Base-by-base conservation (phyloP, 495 filamentous ascomycete species). In the Emericellopsis terricola region DNA sequence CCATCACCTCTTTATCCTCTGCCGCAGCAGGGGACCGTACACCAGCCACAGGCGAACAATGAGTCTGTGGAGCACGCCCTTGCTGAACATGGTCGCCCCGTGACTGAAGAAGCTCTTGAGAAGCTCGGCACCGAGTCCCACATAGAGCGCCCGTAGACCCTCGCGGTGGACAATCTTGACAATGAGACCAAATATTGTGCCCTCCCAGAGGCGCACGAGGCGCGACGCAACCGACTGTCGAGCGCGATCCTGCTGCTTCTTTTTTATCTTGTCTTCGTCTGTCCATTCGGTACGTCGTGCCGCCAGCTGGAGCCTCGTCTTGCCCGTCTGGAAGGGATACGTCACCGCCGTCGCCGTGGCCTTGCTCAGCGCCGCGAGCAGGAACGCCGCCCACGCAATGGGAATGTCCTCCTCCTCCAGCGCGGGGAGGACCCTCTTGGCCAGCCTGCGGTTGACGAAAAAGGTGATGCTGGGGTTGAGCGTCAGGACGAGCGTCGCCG, bases 381-480 rank as follows among this genome's bases (percentile, higher is more conserved):
- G 48, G 44, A 94, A 48, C 2, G 59, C 61, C 17, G 45, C 38
- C 33, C 38, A 33, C 0, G 57, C 55, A 2, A 50, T 61, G 8
- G 76, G 71, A 15, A 64, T 62, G 7, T 68, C 56, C 26, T 68
- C 60, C 16, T 57, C 53, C 0, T 61, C 44, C 0, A 59, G 50
- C 0, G 68, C 55, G 1, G 81, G 57, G 10, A 77, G 38, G 4
- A 59, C 41, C 32, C 69, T 65, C 48, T 76, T 76, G 6, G 23
- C 23, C 6, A 87, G 55, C 6, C 71, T 44, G 41, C 78, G 74
- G 42, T 92, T 79, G 13, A 93, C 57, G 43, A 87, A 74, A 45
- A 93, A 86, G 0, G 87, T 94, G 37, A 92, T 60, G 32, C 74
- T 74, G 7, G 86, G 86, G 45, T 94, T 94, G 1, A 94, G 58